These are phyloP conservation scores for Sporisorium sorghi DNA, from an alignment of 1,284 basidiomycete species.

Conservation along the genomic window DNA sequence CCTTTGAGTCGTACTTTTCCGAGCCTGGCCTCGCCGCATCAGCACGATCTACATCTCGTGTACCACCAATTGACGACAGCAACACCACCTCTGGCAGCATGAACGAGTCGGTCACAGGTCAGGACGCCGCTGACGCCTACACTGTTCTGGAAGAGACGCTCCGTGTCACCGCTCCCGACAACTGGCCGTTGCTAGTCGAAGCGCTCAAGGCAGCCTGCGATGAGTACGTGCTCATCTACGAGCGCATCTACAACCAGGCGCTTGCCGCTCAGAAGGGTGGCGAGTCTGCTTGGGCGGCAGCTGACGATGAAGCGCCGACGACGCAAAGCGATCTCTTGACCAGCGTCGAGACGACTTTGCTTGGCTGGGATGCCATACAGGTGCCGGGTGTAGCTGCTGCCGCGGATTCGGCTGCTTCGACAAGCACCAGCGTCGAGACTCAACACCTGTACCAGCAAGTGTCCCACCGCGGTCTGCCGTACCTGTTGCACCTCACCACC, in stretches of 20 bases:
- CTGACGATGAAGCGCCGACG: background rate
- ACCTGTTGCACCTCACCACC: conserved; percentile 37
- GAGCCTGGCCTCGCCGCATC: conserved; percentile 1
- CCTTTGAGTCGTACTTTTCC: conserved; percentile 38
- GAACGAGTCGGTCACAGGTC: background rate
- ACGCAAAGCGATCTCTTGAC: conserved; percentile 26
- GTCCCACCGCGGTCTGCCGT: conserved; percentile 44
- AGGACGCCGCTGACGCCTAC: conserved; percentile 19
- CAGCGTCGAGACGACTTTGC: conserved; percentile 29
- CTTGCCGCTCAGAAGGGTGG: conserved; percentile 18
- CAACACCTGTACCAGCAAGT: conserved; percentile 44
- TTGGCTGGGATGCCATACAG: conserved; percentile 37
- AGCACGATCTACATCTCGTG: background rate
- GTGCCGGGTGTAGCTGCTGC: background rate
- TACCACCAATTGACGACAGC: background rate
- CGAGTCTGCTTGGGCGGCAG: background rate
- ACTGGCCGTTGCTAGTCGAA: conserved; percentile 43
- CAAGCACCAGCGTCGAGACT: background rate
- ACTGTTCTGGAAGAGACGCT: conserved; percentile 31
- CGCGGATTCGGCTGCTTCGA: background rate
- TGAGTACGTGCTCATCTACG: conserved; percentile 42
- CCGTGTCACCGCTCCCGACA: conserved; percentile 40
- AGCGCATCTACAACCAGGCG: conserved; percentile 31
- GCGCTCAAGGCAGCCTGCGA: conserved; percentile 32
- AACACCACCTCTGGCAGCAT: conserved; percentile 6